Base-by-base conservation (phyloP, 208 protist genomes). In the Acanthamoeba castellanii region DNA sequence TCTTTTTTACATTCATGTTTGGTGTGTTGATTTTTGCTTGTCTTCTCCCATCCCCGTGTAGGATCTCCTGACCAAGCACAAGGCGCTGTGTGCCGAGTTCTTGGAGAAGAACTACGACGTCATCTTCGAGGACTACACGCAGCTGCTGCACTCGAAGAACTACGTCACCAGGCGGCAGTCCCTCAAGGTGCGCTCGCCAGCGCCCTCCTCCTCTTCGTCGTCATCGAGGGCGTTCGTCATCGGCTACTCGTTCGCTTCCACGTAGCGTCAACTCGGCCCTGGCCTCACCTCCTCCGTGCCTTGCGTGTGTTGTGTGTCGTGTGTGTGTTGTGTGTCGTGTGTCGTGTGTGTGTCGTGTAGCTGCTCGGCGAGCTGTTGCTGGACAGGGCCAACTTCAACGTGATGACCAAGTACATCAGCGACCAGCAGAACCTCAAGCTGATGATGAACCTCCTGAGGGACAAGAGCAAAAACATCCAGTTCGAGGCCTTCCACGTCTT, bases 401-500 rank as follows among this genome's bases (percentile, higher is more conserved):
- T 98, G 8, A 99, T 99, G 98, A 98, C 95, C 14, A 94, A 94
- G 74, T 99, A 98, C 96, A 99, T 99, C 78, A 95, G 95, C 32
- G 88, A 96, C 55, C 61, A 96, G 8, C 88, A 97, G 9, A 98
- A 99, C 94, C 96, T 99, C 37, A 98, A 98, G 90, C 55, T 98
- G 30, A 99, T 99, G 94, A 99, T 99, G 98, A 98, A 97, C 47
- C 95, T 99, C 32, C 96, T 99, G n/a, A 76, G 97, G 14, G 98
- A 99, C 91, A 96, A 96, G 78, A 96, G 82, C 64, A 95, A 96
- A 45, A 97, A 96, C 87, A 99, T 99, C 61, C 98, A 99, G 92
- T 99, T 98, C 91, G 98, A 99, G 95, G 98, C 98, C 25, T 99
- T 99, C 95, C 98, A 99, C 94, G 98, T 99, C 3, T 99, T 99